phyloP scores from a whole-genome alignment of 164 flowering plant genomes.

The Protea cynaroides region DNA sequence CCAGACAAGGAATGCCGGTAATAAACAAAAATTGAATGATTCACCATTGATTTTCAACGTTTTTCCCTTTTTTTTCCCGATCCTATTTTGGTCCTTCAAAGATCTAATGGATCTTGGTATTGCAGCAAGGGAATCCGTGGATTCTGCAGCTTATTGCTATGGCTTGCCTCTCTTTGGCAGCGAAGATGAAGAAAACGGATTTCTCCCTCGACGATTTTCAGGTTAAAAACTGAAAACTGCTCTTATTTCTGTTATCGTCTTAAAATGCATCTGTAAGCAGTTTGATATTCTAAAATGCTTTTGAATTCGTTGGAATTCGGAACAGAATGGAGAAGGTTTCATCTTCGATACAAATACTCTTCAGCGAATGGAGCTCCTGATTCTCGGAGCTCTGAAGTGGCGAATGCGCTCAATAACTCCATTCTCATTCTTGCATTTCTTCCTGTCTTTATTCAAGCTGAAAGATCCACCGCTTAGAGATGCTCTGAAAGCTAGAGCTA shows the following conservation, averaged over 20 bases:
- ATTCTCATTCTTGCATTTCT: constrained; percentile 50
- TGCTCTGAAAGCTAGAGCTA: constrained; percentile 44
- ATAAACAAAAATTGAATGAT: background rate
- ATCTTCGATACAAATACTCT: constrained; percentile 46
- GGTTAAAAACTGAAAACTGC: constrained; percentile 21
- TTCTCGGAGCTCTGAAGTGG: constrained; percentile 64
- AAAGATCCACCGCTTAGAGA: constrained; percentile 30
- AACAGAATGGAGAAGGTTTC: constrained; percentile 39
- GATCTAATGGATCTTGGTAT: constrained; percentile 11
- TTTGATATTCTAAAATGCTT: no score
- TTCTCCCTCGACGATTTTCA: constrained; percentile 37
- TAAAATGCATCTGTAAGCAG: no score
- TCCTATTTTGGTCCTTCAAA: background rate
- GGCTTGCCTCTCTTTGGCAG: constrained; percentile 26
- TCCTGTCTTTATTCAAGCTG: constrained; percentile 38
- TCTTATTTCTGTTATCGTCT: no score
- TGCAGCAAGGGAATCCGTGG: constrained; percentile 62
- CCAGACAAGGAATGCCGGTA: constrained; percentile 45
- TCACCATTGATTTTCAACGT: background rate
- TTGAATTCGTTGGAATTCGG: background rate
- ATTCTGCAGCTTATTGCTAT: constrained; percentile 8
- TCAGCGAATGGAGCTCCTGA: constrained; percentile 49
- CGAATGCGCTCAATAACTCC: constrained; percentile 76
- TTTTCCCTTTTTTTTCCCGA: background rate
- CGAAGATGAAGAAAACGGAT: constrained; percentile 50